phyloP scores from a whole-genome alignment of 805 yeast species.

The Kluyveromyces siamensis region DNA sequence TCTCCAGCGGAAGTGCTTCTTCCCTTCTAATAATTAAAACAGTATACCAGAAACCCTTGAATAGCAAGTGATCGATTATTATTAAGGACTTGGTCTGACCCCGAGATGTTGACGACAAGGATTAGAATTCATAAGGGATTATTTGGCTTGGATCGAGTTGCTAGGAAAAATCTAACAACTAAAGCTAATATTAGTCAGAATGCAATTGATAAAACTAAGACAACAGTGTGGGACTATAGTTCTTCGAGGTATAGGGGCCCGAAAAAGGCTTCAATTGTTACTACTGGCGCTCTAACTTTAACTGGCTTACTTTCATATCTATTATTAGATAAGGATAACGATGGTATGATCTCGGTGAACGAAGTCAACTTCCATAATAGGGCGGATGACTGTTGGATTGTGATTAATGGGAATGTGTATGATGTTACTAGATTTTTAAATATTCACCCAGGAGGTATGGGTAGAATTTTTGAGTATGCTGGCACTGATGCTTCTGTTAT shows the following conservation, averaged over 20 bases:
- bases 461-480: conserved; percentile 65
- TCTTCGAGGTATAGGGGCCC: not conserved
- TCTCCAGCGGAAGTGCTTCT: no score
- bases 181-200: no score
- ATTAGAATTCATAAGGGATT: no score
- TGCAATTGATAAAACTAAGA: no score
- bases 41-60: no score
- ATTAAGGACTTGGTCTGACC: no score
- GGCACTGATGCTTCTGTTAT: conserved; percentile 71
- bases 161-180: no score
- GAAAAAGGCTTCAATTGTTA: conserved; percentile 7
- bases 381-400: conserved; percentile 70
- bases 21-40: no score
- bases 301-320: conserved; percentile 6
- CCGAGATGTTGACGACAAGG: no score
- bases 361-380: conserved; percentile 44
- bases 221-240: no score
- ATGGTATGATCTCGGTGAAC: conserved; percentile 6
- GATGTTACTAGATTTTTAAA: conserved; percentile 69
- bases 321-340: conserved; percentile 4
- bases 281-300: conserved; percentile 8
- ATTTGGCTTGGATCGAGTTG: no score
- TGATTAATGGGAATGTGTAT: conserved; percentile 66
- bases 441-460: conserved; percentile 85
- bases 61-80: no score